Base-by-base conservation (phyloP, 371 early-diverging fungal species). In the Mucor racemosus region DNA sequence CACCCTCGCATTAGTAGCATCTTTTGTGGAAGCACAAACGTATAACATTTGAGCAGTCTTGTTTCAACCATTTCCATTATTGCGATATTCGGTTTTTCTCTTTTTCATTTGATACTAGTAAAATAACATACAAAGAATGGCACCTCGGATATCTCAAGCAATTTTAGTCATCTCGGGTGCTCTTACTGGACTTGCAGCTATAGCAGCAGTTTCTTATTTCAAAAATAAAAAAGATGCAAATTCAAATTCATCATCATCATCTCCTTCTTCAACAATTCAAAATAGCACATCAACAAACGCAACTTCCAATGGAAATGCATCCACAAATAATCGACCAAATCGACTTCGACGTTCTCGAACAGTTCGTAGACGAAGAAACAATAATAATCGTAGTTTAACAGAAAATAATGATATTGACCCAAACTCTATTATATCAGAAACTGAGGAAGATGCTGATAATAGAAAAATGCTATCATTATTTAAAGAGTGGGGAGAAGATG, bases 401-500 rank as follows among this genome's bases (percentile, higher is more conserved):
- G 63, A 65, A 40, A 60, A 44, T 35, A 50, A 60, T 39, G 54
- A 62, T 7, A 50, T 44, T 17, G 44, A 59, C 15, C 33, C 46
- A 14, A 19, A 56, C 48, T 17, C 42, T 50, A 7, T 66, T 38
- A 36, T 44, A 53, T 31, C 68, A 53, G 21, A 76, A 69, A 57
- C 73, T 13, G 81, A 81, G 38, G 79, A 81, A 14, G 77, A 75
- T 26, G 58, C 62, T 14, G 71, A 67, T 17, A 69, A 58, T 19
- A n/a, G 67, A 61, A 42, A 56, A 65, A 53, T 61, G 13, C 39
- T 70, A 7, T 69, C 75, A 5, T 26, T 72, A 0, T 74, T 78
- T 34, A 78, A 76, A 48, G 81, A 81, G 38, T 80, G 80, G 80
- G 68, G 68, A 21, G 76, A 77, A n/a, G 84, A 88, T 61, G 86